Evolutionary conservation across 1,284 basidiomycete genomes (phyloP).

Genomic region (Earliella scabrosa): DNA sequence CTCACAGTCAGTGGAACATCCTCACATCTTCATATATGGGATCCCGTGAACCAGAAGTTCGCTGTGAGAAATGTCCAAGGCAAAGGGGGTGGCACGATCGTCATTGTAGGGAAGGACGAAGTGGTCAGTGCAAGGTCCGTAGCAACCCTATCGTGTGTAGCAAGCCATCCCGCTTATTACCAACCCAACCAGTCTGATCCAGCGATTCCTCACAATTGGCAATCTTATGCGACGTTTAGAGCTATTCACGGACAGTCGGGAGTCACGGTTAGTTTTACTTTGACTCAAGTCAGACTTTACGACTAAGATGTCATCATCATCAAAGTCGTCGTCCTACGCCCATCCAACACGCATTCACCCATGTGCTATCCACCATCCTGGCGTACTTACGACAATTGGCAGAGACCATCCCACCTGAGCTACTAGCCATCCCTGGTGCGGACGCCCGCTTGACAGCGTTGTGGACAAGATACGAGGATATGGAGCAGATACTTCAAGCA

Average conservation of each 20-base stretch:
- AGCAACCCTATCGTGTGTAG: not conserved
- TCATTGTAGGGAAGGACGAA: conserved; percentile 59
- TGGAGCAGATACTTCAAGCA: conserved; percentile 53
- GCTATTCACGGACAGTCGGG: conserved; percentile 45
- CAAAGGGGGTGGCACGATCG: conserved; percentile 37
- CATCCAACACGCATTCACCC: conserved; percentile 65
- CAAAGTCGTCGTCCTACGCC: conserved; percentile 44
- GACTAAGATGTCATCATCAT: not conserved
- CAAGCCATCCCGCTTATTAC: not conserved
- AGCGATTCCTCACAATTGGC: conserved; percentile 66
- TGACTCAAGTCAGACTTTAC: not conserved
- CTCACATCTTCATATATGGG: conserved; percentile 67
- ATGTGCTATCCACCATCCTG: conserved; percentile 62
- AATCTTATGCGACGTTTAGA: conserved; percentile 69
- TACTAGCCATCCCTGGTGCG: conserved; percentile 2
- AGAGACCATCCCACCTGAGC: conserved; percentile 8
- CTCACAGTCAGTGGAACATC: conserved; percentile 65
- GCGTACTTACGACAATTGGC: conserved; percentile 46
- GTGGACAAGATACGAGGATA: conserved; percentile 56
- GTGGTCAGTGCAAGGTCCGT: conserved; percentile 57
- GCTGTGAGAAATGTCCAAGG: conserved; percentile 38
- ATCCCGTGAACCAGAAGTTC: conserved; percentile 54
- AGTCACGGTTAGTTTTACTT: conserved; percentile 43
- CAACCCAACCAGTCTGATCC: conserved; percentile 49
- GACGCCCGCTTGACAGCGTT: conserved; percentile 45